Base-by-base conservation (phyloP, 495 filamentous ascomycete species). In the Tuber calosporum region DNA sequence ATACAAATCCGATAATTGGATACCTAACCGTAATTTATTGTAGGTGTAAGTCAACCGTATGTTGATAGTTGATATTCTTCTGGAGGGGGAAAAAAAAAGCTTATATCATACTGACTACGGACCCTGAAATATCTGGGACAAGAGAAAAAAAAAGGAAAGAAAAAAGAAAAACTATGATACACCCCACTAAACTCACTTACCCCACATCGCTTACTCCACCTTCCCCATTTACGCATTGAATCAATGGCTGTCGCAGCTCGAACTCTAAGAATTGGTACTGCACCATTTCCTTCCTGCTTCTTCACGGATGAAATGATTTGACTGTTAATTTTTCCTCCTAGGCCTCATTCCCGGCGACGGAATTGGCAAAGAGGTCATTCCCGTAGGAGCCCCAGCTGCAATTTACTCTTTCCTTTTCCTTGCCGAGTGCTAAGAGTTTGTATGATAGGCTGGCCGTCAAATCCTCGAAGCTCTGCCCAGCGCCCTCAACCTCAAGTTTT, bases 341-440 rank as follows among this genome's bases (percentile, higher is more conserved):
- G 94, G 93, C 82, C 91, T 99, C 82, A 97, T 98, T 80, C 92
- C 95, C 83, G 95, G 95, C 82, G 95, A 99, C 85, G 95, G 95
- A 83, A 99, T 99, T 84, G 95, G 95, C 83, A 92, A 92, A 81
- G 95, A 99, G 85, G 95, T 99, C 83, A 97, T 99, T 84, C 96
- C 96, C 77, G 76, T 78, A 68, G 69, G 76, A 34, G 26, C 53
- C 4, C 53, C 26, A 15, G n/a, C 26, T 26, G 13, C 53, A 34
- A 34, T 34, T 19, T n/a, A 1, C 22, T 20, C 20, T 4, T n/a
- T n/a, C 20, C 43, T 86, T 87, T 41, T 48, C 67, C 72, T 69
- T 37, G 69, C 26, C 75, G 69, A 73, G 69, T 48, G 41, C 34
- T 70, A 15, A 88, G 87, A 53, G 40, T 38, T 58, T 69, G 4